Evolutionary conservation across 2,329 filamentous ascomycete species (phyloP).

Genomic region (Claviceps pazoutovae): DNA sequence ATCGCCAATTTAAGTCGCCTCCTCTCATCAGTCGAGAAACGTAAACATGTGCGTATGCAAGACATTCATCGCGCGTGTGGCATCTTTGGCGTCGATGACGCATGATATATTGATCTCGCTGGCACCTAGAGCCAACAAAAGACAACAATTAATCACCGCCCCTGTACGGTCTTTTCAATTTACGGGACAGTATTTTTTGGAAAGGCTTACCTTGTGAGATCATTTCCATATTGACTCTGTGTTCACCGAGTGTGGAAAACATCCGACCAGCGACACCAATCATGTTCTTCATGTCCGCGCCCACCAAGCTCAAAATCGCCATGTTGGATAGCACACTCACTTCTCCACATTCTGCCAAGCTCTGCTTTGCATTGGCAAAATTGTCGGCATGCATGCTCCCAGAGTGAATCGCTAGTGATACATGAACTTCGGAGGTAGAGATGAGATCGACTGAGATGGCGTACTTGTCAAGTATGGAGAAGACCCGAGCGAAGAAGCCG

Average conservation of each 20-base stretch:
- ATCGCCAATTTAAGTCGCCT: neutral
- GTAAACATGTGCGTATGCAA: conserved; percentile 95
- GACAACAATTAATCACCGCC: neutral
- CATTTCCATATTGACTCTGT: conserved; percentile 97
- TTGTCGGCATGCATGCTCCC: conserved; percentile 50
- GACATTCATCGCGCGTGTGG: conserved; percentile 87
- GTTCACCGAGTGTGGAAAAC: conserved; percentile 87
- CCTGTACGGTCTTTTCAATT: neutral
- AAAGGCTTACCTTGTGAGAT: conserved; percentile 73
- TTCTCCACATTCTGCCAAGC: conserved; percentile 69
- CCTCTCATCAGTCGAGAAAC: conserved; percentile 57
- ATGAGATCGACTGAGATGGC: conserved; percentile 90
- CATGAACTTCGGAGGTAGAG: conserved; percentile 90
- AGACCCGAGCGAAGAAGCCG: conserved; percentile 89
- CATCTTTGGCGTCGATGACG: conserved; percentile 83
- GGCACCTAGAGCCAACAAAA: conserved; percentile 45
- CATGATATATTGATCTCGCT: conserved; percentile 99
- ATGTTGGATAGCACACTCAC: conserved; percentile 84
- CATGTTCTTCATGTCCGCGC: conserved; percentile 97
- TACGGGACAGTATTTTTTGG: neutral
- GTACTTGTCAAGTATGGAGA: conserved; percentile 76
- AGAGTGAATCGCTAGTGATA: conserved; percentile 90
- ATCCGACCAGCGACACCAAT: conserved; percentile 82
- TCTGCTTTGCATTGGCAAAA: conserved; percentile 53
- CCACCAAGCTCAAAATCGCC: conserved; percentile 90